Evolutionary conservation across 768 basidiomycete genomes (phyloP).

Genomic region (Hirschioporus abietinus): DNA sequence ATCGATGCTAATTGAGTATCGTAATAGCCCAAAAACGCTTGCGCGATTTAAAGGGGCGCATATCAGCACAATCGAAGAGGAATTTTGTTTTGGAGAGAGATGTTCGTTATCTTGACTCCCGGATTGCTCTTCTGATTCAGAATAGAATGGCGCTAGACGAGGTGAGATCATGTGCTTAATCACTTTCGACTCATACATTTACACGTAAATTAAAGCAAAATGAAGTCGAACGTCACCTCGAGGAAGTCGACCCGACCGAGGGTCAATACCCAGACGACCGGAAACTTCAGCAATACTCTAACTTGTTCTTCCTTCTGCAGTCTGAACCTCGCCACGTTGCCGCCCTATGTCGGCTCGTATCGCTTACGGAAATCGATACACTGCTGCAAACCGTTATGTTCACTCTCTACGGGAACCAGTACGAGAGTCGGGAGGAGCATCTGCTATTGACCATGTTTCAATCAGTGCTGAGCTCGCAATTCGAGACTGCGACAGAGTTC

Average conservation of each 20-base stretch:
- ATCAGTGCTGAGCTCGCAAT: slow-evolving; percentile 96
- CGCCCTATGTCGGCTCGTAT: slow-evolving; percentile 92
- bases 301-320: slow-evolving; percentile 97
- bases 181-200: slow-evolving; percentile 12
- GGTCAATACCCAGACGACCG: slow-evolving; percentile 94
- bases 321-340: slow-evolving; percentile 97
- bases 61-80: slow-evolving; percentile 98
- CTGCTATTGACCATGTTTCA: slow-evolving; percentile 99
- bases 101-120: slow-evolving; percentile 94
- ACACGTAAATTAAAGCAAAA: slow-evolving; percentile 58
- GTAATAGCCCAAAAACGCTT: slow-evolving; percentile 88
- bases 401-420: slow-evolving; percentile 98
- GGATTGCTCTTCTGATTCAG: slow-evolving; percentile 96
- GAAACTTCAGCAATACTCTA: slow-evolving; percentile 92
- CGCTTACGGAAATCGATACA: slow-evolving; percentile 94
- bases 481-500: slow-evolving; percentile 98
- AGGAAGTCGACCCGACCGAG: slow-evolving; percentile 91
- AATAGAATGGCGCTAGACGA: slow-evolving; percentile 97
- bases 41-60: slow-evolving; percentile 92
- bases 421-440: slow-evolving; percentile 97
- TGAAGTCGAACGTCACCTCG: slow-evolving; percentile 91
- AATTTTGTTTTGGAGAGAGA: slow-evolving; percentile 99
- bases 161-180: slow-evolving; percentile 40
- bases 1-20: slow-evolving; percentile 9
- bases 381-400: slow-evolving; percentile 99